A percentile compares a stretch with the other conserved stretches of the same genome.
phyloP scores from a whole-genome alignment of 805 yeast species.

The Candida arabinofermentans region DNA sequence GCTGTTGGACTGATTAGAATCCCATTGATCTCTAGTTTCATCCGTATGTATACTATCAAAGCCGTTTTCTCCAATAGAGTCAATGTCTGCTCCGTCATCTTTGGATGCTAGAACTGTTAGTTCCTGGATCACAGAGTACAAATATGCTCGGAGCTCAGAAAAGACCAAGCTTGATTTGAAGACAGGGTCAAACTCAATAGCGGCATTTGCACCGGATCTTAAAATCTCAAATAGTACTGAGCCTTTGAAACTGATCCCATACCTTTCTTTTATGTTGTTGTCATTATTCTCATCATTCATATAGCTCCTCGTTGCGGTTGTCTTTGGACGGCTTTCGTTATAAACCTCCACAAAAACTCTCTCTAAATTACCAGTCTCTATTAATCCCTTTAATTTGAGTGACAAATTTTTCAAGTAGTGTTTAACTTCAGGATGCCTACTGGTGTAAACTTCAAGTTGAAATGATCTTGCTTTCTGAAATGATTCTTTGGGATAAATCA shows the following conservation, averaged over 20 bases:
- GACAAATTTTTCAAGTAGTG: constrained; percentile 34
- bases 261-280: constrained; percentile 11
- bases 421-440: constrained; percentile 44
- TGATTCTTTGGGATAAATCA: constrained; percentile 49
- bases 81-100: background rate
- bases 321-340: background rate
- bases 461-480: constrained; percentile 43
- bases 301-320: background rate
- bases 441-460: constrained; percentile 38
- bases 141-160: constrained; percentile 24
- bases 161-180: constrained; percentile 13
- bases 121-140: constrained; percentile 24
- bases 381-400: constrained; percentile 15
- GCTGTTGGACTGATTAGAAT: too few species aligned
- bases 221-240: constrained; percentile 24
- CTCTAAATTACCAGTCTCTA: constrained; percentile 20
- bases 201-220: background rate
- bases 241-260: constrained; percentile 28
- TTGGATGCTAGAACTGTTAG: constrained; percentile 5
- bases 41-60: too few species aligned
- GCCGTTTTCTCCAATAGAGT: background rate
- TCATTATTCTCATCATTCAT: background rate
- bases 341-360: constrained; percentile 23
- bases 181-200: background rate
- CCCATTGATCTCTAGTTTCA: too few species aligned